phyloP scores from a whole-genome alignment of 2,329 filamentous ascomycete genomes.

The Ceratocystis lukuohia region DNA sequence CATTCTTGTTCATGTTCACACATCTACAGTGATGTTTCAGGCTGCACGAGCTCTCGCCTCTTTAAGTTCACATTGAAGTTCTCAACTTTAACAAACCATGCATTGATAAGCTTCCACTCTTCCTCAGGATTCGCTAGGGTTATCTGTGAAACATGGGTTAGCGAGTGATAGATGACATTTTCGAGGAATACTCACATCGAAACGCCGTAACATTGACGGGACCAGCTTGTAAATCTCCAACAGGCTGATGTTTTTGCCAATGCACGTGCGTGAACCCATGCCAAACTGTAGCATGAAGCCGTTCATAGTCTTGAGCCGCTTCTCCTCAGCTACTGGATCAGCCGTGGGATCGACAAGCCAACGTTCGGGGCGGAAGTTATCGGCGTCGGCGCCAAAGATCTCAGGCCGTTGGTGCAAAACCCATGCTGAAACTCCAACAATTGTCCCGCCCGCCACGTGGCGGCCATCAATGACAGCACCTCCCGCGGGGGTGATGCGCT shows the following conservation, averaged over 20 bases:
- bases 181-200: conserved; percentile 36
- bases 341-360: conserved; percentile 39
- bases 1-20: background rate
- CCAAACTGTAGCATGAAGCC: conserved; percentile 62
- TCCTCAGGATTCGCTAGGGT: conserved; percentile 31
- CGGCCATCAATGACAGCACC: conserved; percentile 49
- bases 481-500: conserved; percentile 54
- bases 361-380: conserved; percentile 54
- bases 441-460: conserved; percentile 53
- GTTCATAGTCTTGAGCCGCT: conserved; percentile 51
- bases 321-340: conserved; percentile 32
- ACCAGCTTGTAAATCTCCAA: conserved; percentile 52
- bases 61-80: conserved; percentile 39
- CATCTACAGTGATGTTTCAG: background rate
- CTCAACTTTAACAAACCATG: conserved; percentile 50
- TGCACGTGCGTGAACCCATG: conserved; percentile 56
- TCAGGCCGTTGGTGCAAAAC: conserved; percentile 48
- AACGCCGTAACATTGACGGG: conserved; percentile 47
- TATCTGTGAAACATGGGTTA: conserved; percentile 7
- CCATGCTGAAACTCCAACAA: conserved; percentile 64
- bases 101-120: conserved; percentile 47
- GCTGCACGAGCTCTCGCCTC: conserved; percentile 24
- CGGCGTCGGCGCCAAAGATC: conserved; percentile 55
- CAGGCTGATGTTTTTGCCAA: conserved; percentile 52
- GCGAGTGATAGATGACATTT: background rate